Evolutionary conservation across 495 filamentous ascomycete genomes (phyloP), one percentile per base, ranked within the genome.

Genomic region (Aspergillus homomorphus): DNA sequence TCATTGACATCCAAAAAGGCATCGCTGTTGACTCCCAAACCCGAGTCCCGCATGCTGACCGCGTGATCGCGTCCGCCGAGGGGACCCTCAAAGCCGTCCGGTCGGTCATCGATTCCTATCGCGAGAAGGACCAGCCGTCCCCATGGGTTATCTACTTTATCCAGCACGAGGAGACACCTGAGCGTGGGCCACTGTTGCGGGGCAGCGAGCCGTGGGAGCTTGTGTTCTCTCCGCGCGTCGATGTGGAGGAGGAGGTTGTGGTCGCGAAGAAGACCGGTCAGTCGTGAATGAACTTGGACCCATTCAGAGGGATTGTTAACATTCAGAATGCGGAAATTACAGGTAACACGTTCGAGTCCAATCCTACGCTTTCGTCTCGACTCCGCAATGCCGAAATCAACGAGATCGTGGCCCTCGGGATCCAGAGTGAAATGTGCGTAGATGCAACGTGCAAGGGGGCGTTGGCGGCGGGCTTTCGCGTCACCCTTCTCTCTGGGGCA

Each of bases 1-100:
- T 45, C 41, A 55, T 55, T 24, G 53, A 55, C 24, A 55, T 55
- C 42, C 53, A 55, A 14, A 26, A 43, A 41, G 53, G 45, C 4
- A 41, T 55, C 3, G 41, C 43, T 12, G 7, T 14, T 2, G 5
- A 26, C 41, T 24, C 53, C 12, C 10, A 45, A 24, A 55, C 53
- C 24, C 38, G 38, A 41, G 26, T 55, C 16, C 53, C 53, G 3
- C 53, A 55, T 45, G 41, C 53, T 15, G 41, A 26, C 2, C 53
- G 53, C 1, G n/a, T 55, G 4, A 22, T 24, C 53, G 41, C 41
- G 1, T 41, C 43, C 0, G 20, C 20, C 22, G 41, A 22, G 12
- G 41, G n/a, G 4, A 55, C 30, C 43, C 53, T 55, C 21, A 24
- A 45, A 6, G 21, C 38, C 53, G 53, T 24, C 20, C 53, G 53